phyloP scores from a whole-genome alignment of 169 alveolate species.

The Plasmodium chabaudi region DNA sequence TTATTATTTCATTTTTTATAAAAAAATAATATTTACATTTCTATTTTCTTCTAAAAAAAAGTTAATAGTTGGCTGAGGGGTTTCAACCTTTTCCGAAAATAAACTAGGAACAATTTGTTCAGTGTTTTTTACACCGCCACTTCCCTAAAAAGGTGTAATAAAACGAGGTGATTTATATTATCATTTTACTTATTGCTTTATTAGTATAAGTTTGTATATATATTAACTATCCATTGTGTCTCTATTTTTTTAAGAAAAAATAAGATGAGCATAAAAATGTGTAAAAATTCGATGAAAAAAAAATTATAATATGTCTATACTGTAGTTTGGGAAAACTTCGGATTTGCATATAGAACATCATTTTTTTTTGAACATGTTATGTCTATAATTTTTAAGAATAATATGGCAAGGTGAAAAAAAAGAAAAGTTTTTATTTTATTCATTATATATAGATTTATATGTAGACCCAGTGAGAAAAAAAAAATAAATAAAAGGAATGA shows the following conservation, averaged over 20 bases:
- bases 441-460: constrained; percentile 18
- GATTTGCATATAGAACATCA: neutral
- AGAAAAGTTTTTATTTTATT: constrained; percentile 6
- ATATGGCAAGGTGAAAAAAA: constrained; percentile 17
- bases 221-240: neutral
- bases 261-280: neutral
- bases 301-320: constrained; percentile 8
- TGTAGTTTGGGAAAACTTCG: constrained; percentile 31
- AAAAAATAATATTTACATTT: constrained; percentile 17
- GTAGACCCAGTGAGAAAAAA: too few species aligned
- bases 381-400: constrained; percentile 5
- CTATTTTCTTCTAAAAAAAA: constrained; percentile 54
- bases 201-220: too few species aligned
- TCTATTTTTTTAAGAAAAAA: neutral
- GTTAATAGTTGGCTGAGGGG: constrained; percentile 31
- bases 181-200: too few species aligned
- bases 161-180: too few species aligned
- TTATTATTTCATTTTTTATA: too few species aligned
- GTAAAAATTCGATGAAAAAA: neutral
- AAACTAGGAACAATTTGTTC: constrained; percentile 34
- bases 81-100: constrained; percentile 31
- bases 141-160: neutral
- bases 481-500: too few species aligned
- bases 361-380: constrained; percentile 10
- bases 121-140: constrained; percentile 8